Evolutionary conservation across 208 protist species (phyloP).

Genomic region (Crithidia expoeki): DNA sequence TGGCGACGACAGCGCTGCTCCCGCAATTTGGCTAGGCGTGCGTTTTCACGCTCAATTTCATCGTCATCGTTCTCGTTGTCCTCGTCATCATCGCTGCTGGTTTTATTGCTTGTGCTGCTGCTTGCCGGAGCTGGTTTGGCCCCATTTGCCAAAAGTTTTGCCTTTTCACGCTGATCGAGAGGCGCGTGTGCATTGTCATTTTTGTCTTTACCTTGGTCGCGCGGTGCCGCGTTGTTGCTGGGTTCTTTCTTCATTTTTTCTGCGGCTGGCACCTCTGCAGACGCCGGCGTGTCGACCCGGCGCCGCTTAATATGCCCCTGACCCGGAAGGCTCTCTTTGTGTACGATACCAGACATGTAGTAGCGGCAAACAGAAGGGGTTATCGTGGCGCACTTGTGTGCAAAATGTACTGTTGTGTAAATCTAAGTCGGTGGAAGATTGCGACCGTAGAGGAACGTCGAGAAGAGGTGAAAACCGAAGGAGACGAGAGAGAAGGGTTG

Average conservation of each 20-base stretch:
- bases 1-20: conserved; percentile 32
- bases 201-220: not conserved
- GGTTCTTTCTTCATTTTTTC: not conserved
- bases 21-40: conserved; percentile 52
- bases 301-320: conserved; percentile 68
- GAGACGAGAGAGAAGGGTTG: too few relatives aligned
- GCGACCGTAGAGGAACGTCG: too few relatives aligned
- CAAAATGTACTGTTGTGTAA: too few relatives aligned
- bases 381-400: not conserved
- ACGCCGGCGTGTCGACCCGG: conserved; percentile 31
- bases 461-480: too few relatives aligned
- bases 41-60: conserved; percentile 53
- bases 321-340: conserved; percentile 71
- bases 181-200: not conserved
- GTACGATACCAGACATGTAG: conserved; percentile 39
- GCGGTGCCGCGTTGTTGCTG: not conserved
- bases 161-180: not conserved
- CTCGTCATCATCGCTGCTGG: conserved; percentile 29
- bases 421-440: too few relatives aligned
- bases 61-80: conserved; percentile 49
- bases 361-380: not conserved
- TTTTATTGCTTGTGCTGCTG: conserved; percentile 23
- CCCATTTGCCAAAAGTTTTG: not conserved
- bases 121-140: not conserved
- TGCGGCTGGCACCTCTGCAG: not conserved